Evolutionary conservation across 768 basidiomycete genomes (phyloP).

Genomic region (Podaxis rugospora): DNA sequence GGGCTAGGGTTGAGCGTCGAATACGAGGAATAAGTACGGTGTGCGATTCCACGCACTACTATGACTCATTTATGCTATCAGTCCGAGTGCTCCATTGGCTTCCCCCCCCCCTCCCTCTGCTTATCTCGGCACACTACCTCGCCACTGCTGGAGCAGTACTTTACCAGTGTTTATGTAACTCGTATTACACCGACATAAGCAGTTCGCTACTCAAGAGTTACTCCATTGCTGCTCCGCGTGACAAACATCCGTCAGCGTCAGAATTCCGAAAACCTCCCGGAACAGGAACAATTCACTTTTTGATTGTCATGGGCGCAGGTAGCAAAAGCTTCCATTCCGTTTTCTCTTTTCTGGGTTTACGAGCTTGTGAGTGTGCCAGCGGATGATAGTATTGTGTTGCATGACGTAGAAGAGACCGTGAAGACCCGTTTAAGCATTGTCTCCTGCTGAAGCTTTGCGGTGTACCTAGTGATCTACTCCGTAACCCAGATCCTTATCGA

Average conservation of each 20-base stretch:
- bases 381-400: not conserved
- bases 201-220: not conserved
- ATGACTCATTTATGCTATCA: not conserved
- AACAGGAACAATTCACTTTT: not conserved
- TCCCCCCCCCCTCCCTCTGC: not conserved
- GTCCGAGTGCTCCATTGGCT: not conserved
- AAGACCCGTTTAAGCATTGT: no score
- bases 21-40: not conserved
- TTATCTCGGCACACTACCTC: not conserved
- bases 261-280: no score
- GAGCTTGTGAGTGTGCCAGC: not conserved
- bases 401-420: not conserved
- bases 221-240: not conserved
- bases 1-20: not conserved
- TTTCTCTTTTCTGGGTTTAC: not conserved
- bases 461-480: no score
- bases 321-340: not conserved
- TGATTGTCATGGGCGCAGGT: not conserved
- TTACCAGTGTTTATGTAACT: no score
- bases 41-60: not conserved
- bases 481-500: no score
- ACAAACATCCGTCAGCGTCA: not conserved
- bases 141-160: not conserved
- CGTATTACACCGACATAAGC: not conserved
- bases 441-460: no score